phyloP scores from a whole-genome alignment of 2,329 filamentous ascomycete species.

The Madurella fahalii region DNA sequence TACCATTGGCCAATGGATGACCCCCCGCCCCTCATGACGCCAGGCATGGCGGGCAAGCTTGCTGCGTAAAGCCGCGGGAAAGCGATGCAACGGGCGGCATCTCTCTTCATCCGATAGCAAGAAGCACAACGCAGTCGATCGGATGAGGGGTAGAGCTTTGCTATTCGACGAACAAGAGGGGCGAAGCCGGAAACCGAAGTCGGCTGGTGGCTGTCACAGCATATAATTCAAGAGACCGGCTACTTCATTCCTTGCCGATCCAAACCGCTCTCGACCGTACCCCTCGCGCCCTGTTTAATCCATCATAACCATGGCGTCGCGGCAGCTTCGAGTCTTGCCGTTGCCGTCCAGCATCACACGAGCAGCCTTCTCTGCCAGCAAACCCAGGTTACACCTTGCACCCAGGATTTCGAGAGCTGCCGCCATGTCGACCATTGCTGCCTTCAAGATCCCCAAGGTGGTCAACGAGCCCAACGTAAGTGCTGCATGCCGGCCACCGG shows the following conservation, averaged over 20 bases:
- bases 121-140: neutral
- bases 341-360: conserved; percentile 18
- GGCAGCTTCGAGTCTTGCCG: conserved; percentile 20
- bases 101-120: neutral
- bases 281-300: neutral
- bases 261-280: conserved; percentile 8
- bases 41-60: conserved; percentile 2
- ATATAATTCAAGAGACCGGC: neutral
- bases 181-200: neutral
- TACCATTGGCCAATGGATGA: conserved; percentile 21
- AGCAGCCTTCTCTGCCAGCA: conserved; percentile 15
- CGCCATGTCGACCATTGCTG: conserved; percentile 60
- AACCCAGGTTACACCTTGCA: conserved; percentile 16
- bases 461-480: conserved; percentile 94
- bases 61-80: conserved; percentile 29
- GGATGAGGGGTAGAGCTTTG: conserved; percentile 17
- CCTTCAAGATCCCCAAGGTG: conserved; percentile 83
- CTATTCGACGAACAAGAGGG: neutral
- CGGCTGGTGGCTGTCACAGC: neutral
- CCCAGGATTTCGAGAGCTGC: conserved; percentile 1
- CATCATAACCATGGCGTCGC: conserved; percentile 18
- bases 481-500: conserved; percentile 21
- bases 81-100: conserved; percentile 22
- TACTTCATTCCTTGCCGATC: conserved; percentile 13
- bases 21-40: conserved; percentile 16